Evolutionary conservation across 169 alveolate species (phyloP), one percentile per base, ranked within the genome.

Genomic region (Cryptosporidium parvum): DNA sequence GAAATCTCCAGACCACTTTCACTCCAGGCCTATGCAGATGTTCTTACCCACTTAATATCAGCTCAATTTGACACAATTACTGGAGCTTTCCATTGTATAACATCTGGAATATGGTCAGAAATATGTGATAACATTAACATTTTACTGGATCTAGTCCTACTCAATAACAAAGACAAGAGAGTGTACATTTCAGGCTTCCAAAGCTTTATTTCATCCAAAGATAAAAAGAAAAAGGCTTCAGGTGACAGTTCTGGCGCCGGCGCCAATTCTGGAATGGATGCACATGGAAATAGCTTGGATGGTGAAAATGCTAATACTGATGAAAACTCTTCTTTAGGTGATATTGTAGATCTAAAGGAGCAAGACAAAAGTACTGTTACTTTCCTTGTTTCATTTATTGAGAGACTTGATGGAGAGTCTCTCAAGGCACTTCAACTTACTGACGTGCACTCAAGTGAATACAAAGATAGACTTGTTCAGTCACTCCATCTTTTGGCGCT

Each of bases 41-140:
- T 95, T 8, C 84, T 96, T 59, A 96, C 94, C 16, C 97, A 95
- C 39, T 72, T 96, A 75, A 94, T 95, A 45, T 95, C 95, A 69
- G 93, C 96, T 16, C 96, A 95, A 73, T 96, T 96, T 86, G 98
- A 96, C 85, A 93, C 96, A 23, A 94, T 94, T 53, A 91, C 97
- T 26, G 96, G 97, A 65, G 97, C 96, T 18, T 95, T 94, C 71
- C 94, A 96, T 16, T 93, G 96, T 67, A 92, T 96, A 94, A 84
- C 93, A 21, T 92, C 95, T 35, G 73, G 85, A 23, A 92, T 94
- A 44, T 96, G 98, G 98, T 73, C 94, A 44, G 95, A 93, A 52
- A 92, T 95, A 5, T 94, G 91, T 84, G 85, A 92, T 48, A 92
- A 94, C 59, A 94, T 94, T 37, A 91, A 94, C 39, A 93, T 91